Percentiles rank a stretch among this genome's conserved stretches.
phyloP scores from a whole-genome alignment of 78 protist species.

The Pigoraptor vietnamica region DNA sequence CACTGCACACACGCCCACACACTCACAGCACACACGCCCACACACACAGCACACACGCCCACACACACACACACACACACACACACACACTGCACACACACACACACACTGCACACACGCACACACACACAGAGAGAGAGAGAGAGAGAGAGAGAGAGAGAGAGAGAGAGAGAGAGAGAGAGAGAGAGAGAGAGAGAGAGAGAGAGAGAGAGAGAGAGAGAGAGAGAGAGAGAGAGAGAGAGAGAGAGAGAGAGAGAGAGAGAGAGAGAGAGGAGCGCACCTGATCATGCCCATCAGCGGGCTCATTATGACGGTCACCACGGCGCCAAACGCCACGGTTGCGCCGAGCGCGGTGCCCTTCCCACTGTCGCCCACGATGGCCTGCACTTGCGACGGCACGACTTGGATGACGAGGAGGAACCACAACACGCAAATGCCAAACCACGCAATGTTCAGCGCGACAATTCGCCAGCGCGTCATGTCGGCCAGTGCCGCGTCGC shows the following conservation, averaged over 20 bases:
- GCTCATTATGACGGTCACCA: neutral
- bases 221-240: too few relatives aligned
- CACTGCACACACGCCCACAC: neutral
- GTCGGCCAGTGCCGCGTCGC: neutral
- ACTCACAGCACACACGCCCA: neutral
- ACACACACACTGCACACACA: neutral
- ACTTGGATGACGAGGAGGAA: neutral
- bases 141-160: too few relatives aligned
- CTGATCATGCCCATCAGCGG: neutral
- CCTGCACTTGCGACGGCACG: neutral
- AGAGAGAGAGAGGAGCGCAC: too few relatives aligned
- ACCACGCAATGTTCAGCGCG: neutral
- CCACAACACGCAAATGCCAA: neutral
- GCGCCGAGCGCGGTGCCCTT: neutral
- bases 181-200: too few relatives aligned
- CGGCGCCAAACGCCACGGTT: neutral
- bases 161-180: too few relatives aligned
- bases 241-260: too few relatives aligned
- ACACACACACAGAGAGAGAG: too few relatives aligned
- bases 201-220: too few relatives aligned
- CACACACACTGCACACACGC: neutral
- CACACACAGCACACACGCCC: neutral
- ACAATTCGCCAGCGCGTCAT: neutral
- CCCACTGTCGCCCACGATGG: neutral
- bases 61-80: neutral